phyloP scores from a whole-genome alignment of 495 filamentous ascomycete species.

The Neohortaea acidophila region DNA sequence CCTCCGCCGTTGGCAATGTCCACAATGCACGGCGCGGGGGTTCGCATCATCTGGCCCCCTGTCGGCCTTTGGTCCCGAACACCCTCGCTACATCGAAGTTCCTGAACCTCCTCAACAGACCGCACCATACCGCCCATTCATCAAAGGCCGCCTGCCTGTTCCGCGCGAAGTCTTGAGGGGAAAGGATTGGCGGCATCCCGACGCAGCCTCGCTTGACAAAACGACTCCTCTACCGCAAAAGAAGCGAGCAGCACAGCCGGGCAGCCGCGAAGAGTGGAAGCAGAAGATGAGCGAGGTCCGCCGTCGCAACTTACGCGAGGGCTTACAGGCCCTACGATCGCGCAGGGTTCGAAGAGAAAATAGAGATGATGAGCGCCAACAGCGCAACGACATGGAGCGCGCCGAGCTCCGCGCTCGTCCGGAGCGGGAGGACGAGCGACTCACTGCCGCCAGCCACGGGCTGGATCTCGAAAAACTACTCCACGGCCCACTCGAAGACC shows the following conservation, averaged over 20 bases:
- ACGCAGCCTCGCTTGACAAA: conserved; percentile 31
- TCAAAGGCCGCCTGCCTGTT: conserved; percentile 58
- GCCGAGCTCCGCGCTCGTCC: conserved; percentile 34
- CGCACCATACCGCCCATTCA: conserved; percentile 29
- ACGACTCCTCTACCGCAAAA: conserved; percentile 26
- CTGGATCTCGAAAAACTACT: conserved; percentile 19
- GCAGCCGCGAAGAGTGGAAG: conserved; percentile 44
- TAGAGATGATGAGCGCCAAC: conserved; percentile 25
- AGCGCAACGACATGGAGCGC: conserved; percentile 29
- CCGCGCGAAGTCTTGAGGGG: conserved; percentile 50
- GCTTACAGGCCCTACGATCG: conserved; percentile 40
- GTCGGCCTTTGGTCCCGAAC: conserved; percentile 42
- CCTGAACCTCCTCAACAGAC: conserved; percentile 40
- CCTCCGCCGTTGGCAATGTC: conserved; percentile 8
- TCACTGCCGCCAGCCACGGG: conserved; percentile 32
- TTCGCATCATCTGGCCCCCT: conserved; percentile 30
- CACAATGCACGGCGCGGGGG: conserved; percentile 20
- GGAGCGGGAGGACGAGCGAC: conserved; percentile 43
- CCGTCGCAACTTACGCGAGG: conserved; percentile 47
- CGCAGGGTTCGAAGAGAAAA: conserved; percentile 38
- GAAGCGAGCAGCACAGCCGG: neutral
- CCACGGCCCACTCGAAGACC: conserved; percentile 29
- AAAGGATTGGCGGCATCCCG: conserved; percentile 35
- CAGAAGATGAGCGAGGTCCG: conserved; percentile 42
- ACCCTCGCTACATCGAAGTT: conserved; percentile 57